Base-by-base conservation (phyloP, 139 green algal species). In the Mychonastes homosphaera region DNA sequence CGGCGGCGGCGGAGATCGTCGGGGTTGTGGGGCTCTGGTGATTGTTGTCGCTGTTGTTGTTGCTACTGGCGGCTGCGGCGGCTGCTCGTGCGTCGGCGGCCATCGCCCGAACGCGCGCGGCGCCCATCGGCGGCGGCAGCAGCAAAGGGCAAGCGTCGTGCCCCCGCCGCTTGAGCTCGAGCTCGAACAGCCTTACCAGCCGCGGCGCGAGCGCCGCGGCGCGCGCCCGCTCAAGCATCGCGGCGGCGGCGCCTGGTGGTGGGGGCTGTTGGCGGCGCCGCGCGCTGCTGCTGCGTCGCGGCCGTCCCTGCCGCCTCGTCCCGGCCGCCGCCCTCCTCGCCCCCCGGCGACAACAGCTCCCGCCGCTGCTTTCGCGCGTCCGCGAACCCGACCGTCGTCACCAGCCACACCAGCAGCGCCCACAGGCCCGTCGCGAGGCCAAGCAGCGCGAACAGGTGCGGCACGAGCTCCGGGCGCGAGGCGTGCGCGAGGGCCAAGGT, bases 341-440 rank as follows among this genome's bases (percentile, higher is more conserved):
- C 6, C 21, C 35, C 23, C 23, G 24, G 10, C 38, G 21, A 51
- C 13, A 6, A 40, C 28, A 78, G 48, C 53, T 74, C 69, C 30
- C 21, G 39, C 6, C 49, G 58, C 72, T 84, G 76, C 50, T 69
- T 32, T 3, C 47, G 45, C 2, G 58, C 13, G 6, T 33, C 34
- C 3, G 70, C 64, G 6, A 49, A 64, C 15, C 76, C 76, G 13
- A 71, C 50, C 6, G 49, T 29, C 2, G 33, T 41, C 12, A 47
- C 59, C 6, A 49, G 69, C 72, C 74, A 86, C 52, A 81, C 77
- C 24, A 82, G 39, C 3, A 62, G 38, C 8, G 48, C 47, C 15
- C 59, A 45, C n/a, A 85, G 63, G 2, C 65, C 76, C 6, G 64
- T 43, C 1, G 65, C 66, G 16, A 82, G 43, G 12, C 67, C 35